Percentiles rank a stretch among this genome's conserved stretches.
These are phyloP conservation scores for Heracleum sosnowskyi DNA, from an alignment of 129 eudicot genomes.

Conservation along the genomic window DNA sequence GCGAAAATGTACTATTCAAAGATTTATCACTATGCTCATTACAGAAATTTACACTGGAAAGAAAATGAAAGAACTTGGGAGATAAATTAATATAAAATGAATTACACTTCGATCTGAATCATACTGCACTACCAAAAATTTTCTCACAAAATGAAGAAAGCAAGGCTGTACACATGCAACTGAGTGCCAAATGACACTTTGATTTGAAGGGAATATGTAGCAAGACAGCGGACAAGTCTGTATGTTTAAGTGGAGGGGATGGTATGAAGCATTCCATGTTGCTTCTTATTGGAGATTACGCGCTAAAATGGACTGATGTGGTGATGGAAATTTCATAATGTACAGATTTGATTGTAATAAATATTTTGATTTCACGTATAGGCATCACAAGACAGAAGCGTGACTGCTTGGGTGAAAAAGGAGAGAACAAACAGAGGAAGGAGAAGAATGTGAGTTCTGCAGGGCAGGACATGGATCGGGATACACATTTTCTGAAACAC, in stretches of 20 bases:
- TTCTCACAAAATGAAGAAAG: conserved; percentile 67
- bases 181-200: neutral
- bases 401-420: conserved; percentile 22
- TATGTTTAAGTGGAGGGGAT: conserved; percentile 8
- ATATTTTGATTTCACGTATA: conserved; percentile 20
- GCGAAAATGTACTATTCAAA: neutral
- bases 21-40: neutral
- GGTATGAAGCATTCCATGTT: conserved; percentile 13
- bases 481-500: conserved; percentile 44
- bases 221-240: conserved; percentile 5
- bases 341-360: conserved; percentile 35
- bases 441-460: conserved; percentile 22
- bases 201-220: conserved; percentile 7
- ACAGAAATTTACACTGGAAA: conserved; percentile 29
- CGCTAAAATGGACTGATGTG: conserved; percentile 12
- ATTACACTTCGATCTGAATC: conserved; percentile 23
- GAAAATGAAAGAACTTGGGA: conserved; percentile 2
- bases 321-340: conserved; percentile 22
- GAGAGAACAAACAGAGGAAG: conserved; percentile 29
- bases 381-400: conserved; percentile 35
- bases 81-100: conserved; percentile 20
- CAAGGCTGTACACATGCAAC: conserved; percentile 72
- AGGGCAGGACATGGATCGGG: conserved; percentile 83
- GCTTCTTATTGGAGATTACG: conserved; percentile 20
- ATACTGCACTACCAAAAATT: conserved; percentile 69